Evolutionary conservation across 352 stramenopile species (phyloP).

Genomic region (Phytophthora megakarya): DNA sequence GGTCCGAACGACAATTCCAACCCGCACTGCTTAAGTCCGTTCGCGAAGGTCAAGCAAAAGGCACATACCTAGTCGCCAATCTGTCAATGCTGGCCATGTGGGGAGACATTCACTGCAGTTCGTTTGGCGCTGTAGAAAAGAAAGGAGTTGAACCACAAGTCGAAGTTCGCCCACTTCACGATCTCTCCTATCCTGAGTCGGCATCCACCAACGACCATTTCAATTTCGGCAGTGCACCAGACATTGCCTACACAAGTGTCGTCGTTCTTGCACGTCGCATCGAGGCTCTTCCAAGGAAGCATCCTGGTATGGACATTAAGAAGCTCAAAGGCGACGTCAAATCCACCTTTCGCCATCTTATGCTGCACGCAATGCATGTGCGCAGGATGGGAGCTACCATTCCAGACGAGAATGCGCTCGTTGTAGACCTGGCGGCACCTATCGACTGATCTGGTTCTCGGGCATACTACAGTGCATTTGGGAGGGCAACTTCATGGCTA

Average conservation of each 20-base stretch:
- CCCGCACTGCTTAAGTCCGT: conserved; percentile 8
- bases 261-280: conserved; percentile 18
- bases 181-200: conserved; percentile 9
- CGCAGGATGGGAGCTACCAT: conserved; percentile 24
- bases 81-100: too few relatives aligned
- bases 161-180: conserved; percentile 18
- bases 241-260: conserved; percentile 11
- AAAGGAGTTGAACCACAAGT: conserved; percentile 1
- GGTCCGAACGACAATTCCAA: not conserved
- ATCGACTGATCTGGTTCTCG: conserved; percentile 22
- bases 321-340: conserved; percentile 32
- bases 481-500: conserved; percentile 14
- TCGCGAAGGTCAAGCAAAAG: conserved; percentile 16
- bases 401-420: conserved; percentile 6
- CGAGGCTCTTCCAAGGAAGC: not conserved
- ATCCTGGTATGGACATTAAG: not conserved
- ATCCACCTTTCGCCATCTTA: conserved; percentile 10
- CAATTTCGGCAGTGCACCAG: not conserved
- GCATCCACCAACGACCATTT: conserved; percentile 16
- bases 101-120: conserved; percentile 14
- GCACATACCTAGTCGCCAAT: conserved; percentile 15
- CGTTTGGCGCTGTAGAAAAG: conserved; percentile 25
- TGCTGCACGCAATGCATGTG: conserved; percentile 15
- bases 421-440: conserved; percentile 22
- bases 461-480: conserved; percentile 19